These are phyloP conservation scores for Delphinella strobiligena DNA, from an alignment of 2,329 filamentous ascomycete genomes.

Conservation along the genomic window DNA sequence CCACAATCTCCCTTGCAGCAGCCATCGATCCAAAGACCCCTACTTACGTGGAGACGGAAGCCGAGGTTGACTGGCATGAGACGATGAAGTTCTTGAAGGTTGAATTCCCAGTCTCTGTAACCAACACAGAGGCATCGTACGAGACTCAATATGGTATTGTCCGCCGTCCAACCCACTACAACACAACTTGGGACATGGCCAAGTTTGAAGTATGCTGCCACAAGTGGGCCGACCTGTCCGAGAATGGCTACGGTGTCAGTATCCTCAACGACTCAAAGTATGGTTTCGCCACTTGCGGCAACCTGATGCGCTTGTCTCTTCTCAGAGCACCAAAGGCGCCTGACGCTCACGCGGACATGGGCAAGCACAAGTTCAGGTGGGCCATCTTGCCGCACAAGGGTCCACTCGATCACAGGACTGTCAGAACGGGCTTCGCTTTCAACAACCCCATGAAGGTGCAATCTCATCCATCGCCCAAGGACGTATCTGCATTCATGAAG, in stretches of 20 bases:
- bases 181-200: constrained; percentile 95
- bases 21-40: constrained; percentile 47
- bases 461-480: constrained; percentile 20
- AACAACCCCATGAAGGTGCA: constrained; percentile 65
- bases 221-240: constrained; percentile 83
- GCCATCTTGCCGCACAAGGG: constrained; percentile 80
- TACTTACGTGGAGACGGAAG: constrained; percentile 58
- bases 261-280: constrained; percentile 95
- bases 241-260: constrained; percentile 79
- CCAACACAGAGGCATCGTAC: constrained; percentile 85
- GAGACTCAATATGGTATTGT: constrained; percentile 91
- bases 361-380: constrained; percentile 67
- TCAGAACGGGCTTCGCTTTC: constrained; percentile 79
- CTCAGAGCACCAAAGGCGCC: constrained; percentile 84
- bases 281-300: constrained; percentile 82
- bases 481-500: constrained; percentile 23
- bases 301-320: constrained; percentile 77
- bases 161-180: constrained; percentile 88
- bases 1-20: constrained; percentile 68
- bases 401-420: constrained; percentile 56
- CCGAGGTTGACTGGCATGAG: constrained; percentile 93
- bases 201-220: constrained; percentile 96
- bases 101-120: constrained; percentile 87
- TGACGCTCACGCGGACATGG: constrained; percentile 91
- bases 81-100: constrained; percentile 98